phyloP scores from a whole-genome alignment of 2,329 filamentous ascomycete genomes.

The Pleomassaria siparia region DNA sequence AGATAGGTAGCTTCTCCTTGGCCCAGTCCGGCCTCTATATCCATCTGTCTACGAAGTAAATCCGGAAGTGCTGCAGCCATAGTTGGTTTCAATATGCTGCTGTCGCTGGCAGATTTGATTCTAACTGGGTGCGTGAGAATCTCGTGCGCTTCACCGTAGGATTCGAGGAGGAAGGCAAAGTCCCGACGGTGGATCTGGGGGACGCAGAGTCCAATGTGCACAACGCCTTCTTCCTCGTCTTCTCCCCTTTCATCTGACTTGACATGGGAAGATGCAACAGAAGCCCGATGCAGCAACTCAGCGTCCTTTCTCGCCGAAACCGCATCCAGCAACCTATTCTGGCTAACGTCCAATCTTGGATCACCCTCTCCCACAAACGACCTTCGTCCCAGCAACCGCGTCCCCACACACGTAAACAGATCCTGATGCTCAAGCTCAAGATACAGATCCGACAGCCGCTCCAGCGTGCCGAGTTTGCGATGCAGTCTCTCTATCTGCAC shows the following conservation, averaged over 20 bases:
- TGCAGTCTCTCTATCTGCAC: constrained; percentile 19
- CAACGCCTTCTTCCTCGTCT: background rate
- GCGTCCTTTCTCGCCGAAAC: constrained; percentile 28
- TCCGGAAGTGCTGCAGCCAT: constrained; percentile 16
- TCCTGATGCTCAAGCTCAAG: constrained; percentile 28
- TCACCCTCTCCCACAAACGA: constrained; percentile 19
- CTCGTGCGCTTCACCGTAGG: constrained; percentile 20
- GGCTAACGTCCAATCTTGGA: constrained; percentile 11
- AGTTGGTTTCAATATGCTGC: constrained; percentile 12
- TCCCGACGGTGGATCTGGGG: constrained; percentile 27
- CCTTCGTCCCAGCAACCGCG: constrained; percentile 24
- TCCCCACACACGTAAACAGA: constrained; percentile 19
- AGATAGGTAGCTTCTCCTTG: constrained; percentile 17
- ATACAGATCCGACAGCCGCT: constrained; percentile 24
- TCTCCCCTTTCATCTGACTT: background rate
- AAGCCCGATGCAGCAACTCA: constrained; percentile 22
- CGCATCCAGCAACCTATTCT: constrained; percentile 20
- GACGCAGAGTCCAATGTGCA: constrained; percentile 29
- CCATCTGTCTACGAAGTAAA: constrained; percentile 4
- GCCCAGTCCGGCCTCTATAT: background rate
- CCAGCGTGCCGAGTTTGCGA: constrained; percentile 21
- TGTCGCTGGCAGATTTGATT: constrained; percentile 16
- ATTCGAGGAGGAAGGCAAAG: constrained; percentile 27
- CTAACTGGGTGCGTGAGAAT: constrained; percentile 22
- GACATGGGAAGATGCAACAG: constrained; percentile 3